Percentiles rank a stretch among this genome's conserved stretches.
Evolutionary conservation across 2,329 filamentous ascomycete genomes (phyloP).

Genomic region (Apiospora rasikravindrae): DNA sequence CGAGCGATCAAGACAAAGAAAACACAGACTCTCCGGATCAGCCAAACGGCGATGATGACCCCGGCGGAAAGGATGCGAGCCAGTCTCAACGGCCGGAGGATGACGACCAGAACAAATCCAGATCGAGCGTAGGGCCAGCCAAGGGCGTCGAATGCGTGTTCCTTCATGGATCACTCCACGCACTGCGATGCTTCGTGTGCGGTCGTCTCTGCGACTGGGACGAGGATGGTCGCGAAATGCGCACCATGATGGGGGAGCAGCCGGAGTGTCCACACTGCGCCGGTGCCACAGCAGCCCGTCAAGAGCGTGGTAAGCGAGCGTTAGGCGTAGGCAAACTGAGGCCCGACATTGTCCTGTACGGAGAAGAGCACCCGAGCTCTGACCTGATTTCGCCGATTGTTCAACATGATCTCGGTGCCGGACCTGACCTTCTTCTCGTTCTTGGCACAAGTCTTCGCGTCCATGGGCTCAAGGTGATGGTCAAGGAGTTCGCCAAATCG

Average conservation of each 20-base stretch:
- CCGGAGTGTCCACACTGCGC: conserved; percentile 71
- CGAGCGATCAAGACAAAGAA: conserved; percentile 31
- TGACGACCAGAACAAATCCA: conserved; percentile 26
- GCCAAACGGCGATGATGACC: conserved; percentile 26
- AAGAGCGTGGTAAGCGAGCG: conserved; percentile 69
- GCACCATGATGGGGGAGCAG: conserved; percentile 67
- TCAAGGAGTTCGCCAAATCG: conserved; percentile 73
- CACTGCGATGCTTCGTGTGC: conserved; percentile 68
- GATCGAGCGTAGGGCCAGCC: conserved; percentile 33
- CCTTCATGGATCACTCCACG: conserved; percentile 71
- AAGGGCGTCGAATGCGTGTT: conserved; percentile 70
- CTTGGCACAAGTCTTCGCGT: conserved; percentile 74
- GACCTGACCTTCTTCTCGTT: conserved; percentile 71
- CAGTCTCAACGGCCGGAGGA: conserved; percentile 29
- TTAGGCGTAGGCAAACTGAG: conserved; percentile 71
- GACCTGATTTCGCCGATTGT: conserved; percentile 72
- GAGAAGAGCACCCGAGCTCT: conserved; percentile 73
- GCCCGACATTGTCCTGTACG: conserved; percentile 76
- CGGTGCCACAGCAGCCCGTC: conserved; percentile 64
- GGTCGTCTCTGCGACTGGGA: conserved; percentile 65
- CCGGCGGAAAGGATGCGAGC: conserved; percentile 27
- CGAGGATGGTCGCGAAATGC: conserved; percentile 56
- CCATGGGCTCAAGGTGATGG: conserved; percentile 73
- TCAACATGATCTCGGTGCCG: conserved; percentile 68
- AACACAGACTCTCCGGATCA: conserved; percentile 36